Evolutionary conservation across 139 green algal species (phyloP), one percentile per base, ranked within the genome.

Genomic region (Mychonastes homosphaera): DNA sequence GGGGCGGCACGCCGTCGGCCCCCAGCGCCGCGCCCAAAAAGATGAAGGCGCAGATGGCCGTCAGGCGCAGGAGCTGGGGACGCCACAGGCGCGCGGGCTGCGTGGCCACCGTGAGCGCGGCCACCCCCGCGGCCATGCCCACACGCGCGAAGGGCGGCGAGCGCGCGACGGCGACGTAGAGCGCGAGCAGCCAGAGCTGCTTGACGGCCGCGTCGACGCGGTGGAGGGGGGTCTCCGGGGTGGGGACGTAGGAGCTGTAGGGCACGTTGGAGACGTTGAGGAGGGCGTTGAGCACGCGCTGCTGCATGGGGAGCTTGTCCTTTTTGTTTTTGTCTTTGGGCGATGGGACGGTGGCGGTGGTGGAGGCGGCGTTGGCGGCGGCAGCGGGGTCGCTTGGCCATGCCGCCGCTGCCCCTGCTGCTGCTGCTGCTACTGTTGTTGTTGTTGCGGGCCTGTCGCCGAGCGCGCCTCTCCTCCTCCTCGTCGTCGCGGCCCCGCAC

Each of bases 231-330:
- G 71, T 80, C 10, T 69, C 38, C 1, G 81, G 81, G 1, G 65
- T 57, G 1, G 81, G 71, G 0, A 88, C 76, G 44, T 77, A 88
- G 2, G 78, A 83, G 60, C 77, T 84, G 74, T 88, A 88, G 12
- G 81, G 81, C 2, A 85, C 78, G 41, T 78, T 79, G 8, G 73
- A 81, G 4, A 76, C 57, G 6, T 62, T 68, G 6, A 88, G 64
- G n/a, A 88, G 72, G 47, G 63, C 53, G 32, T 78, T 78, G 1
- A 88, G 65, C 4, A 88, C 57, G 0, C 65, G 56, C 43, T 82
- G 71, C 57, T 82, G 78, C 32, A 87, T 4, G 0, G 77, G 73
- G 12, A 67, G 67, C 48, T 76, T 80, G 2, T 64, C n/a, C 36
- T 70, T 57, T 15, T 56, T 7, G 4, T n/a, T n/a, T n/a, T n/a